Conservation (phyloP, 441 rosid species). For the Aleurites moluccanus region DNA sequence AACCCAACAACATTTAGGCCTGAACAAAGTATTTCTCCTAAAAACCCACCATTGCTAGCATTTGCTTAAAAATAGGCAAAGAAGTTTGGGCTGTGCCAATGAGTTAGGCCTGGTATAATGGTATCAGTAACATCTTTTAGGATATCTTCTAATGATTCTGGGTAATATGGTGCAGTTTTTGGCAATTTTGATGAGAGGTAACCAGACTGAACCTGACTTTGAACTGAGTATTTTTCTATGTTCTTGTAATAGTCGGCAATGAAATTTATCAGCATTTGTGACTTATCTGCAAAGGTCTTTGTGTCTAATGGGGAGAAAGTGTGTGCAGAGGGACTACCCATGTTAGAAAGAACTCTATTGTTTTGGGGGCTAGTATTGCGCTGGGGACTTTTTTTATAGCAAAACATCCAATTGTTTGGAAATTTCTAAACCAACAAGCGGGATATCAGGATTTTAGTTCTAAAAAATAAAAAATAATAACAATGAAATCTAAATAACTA, state of each 20-base stretch:
- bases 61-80: slow-evolving; percentile 31
- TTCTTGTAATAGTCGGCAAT: slow-evolving; percentile 29
- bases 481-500: no score
- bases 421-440: no score
- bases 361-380: neutral
- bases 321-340: slow-evolving; percentile 12
- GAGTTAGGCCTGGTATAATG: slow-evolving; percentile 37
- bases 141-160: slow-evolving; percentile 22
- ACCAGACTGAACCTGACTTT: slow-evolving; percentile 32
- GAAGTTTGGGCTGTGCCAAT: slow-evolving; percentile 43
- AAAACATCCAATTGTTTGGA: no score
- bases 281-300: slow-evolving; percentile 20
- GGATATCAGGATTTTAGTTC: no score
- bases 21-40: slow-evolving; percentile 40
- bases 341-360: neutral
- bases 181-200: slow-evolving; percentile 23
- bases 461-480: no score
- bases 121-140: slow-evolving; percentile 19
- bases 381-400: neutral
- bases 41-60: slow-evolving; percentile 34
- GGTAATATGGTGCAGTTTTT: slow-evolving; percentile 17
- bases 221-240: slow-evolving; percentile 33
- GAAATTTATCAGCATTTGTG: slow-evolving; percentile 31
- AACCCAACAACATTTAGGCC: slow-evolving; percentile 34
- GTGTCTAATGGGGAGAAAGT: slow-evolving; percentile 16